A percentile compares a stretch with the other conserved stretches of the same genome.
phyloP scores from a whole-genome alignment of 441 rosid species.

The Erodium chrysanthum region DNA sequence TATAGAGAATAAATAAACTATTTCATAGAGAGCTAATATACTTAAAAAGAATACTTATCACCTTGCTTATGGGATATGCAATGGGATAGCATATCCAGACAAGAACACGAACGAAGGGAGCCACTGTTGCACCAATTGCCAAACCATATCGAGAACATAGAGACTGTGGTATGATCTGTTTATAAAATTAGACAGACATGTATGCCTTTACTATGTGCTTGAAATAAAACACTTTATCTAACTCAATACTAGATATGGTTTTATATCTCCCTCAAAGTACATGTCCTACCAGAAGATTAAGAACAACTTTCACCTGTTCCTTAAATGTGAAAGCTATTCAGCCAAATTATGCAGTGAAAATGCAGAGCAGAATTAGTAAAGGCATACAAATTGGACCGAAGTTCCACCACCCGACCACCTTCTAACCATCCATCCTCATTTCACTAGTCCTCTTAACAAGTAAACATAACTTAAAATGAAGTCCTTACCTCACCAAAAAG shows the following conservation, averaged over 20 bases:
- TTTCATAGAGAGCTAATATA: background rate
- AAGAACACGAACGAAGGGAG: slow-evolving; percentile 24
- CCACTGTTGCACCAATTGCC: slow-evolving; percentile 22
- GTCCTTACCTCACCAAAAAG: slow-evolving; percentile 59
- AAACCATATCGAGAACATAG: slow-evolving; percentile 25
- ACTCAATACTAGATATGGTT: background rate
- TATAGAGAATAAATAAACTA: background rate
- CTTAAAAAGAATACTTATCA: background rate
- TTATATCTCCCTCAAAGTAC: background rate
- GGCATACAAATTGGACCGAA: background rate
- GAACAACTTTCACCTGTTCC: background rate
- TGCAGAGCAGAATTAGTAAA: background rate
- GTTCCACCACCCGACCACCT: slow-evolving; percentile 1
- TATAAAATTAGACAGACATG: background rate
- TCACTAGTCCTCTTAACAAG: background rate
- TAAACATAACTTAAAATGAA: background rate
- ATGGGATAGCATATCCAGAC: slow-evolving; percentile 24
- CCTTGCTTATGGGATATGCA: slow-evolving; percentile 29
- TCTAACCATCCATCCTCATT: background rate
- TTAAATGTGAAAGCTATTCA: background rate
- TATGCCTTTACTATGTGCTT: background rate
- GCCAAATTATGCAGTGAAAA: background rate
- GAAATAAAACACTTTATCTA: background rate
- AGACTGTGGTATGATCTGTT: slow-evolving; percentile 25
- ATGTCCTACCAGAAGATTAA: background rate